Evolutionary conservation across 306 rosid species (phyloP), one percentile per base, ranked within the genome.

Genomic region (Chamaecrista fasciculata): DNA sequence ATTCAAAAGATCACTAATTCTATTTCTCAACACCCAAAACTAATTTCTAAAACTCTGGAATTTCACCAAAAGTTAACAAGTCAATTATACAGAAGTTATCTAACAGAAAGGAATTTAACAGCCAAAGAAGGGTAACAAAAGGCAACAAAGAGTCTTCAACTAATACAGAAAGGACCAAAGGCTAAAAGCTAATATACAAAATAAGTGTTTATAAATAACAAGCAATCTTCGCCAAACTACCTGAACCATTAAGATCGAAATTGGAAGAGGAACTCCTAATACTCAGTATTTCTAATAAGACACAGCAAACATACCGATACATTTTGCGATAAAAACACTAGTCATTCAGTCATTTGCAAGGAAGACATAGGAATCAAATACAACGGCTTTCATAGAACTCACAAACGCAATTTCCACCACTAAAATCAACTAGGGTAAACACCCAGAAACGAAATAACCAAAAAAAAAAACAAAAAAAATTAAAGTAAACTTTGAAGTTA

Each of bases 261-360:
- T 11, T 42, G 28, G 39, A 50, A 59, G 26, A 59, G 16, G 33
- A 74, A 76, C 72, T 76, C 36, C 78, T 62, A 25, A 23, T 55
- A 56, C 29, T 26, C 1, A 47, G 31, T 24, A 25, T 25, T n/a
- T 3, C 34, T 61, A 23, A 20, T 6, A 21, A 21, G 15, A 42
- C 24, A 3, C 6, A 6, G 19, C 6, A 12, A 58, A 28, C 14
- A 21, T 19, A 20, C 42, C 6, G 34, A 58, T 31, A 25, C 31
- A 57, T 5, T 47, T 20, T 2, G 37, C 14, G 18, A 28, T 33
- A 46, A 15, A 24, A 76, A 42, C 53, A 69, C 39, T 21, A 25
- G 43, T 51, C 33, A 1, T 39, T 31, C 28, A 57, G 43, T 46
- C 25, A 3, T 16, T 11, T 40, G 46, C 39, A 29, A 29, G 42